A percentile compares a stretch with the other conserved stretches of the same genome.
phyloP scores from a whole-genome alignment of 179 eudicot genomes.

The Heliamphora pulchella region DNA sequence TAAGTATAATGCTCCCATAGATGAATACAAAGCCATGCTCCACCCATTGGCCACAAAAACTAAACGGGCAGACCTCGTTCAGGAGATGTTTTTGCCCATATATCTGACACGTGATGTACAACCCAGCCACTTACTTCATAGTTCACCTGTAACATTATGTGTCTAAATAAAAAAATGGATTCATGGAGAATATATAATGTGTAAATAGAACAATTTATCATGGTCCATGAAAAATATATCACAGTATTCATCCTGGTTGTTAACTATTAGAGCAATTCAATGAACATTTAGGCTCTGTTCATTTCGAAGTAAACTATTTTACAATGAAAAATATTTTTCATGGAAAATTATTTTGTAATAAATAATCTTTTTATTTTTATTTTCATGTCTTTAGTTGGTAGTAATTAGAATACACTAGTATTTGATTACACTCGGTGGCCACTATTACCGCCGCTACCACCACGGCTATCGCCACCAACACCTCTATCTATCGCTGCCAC shows the following conservation, averaged over 20 bases:
- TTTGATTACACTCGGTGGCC: no score
- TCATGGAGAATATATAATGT: background rate
- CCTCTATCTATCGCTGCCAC: no score
- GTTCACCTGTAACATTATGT: conserved; percentile 38
- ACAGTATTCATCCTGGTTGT: background rate
- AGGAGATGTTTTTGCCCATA: conserved; percentile 82
- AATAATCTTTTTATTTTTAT: no score
- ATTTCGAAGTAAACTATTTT: no score
- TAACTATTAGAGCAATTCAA: no score
- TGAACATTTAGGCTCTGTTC: no score
- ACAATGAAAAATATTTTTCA: no score
- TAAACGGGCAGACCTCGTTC: conserved; percentile 43
- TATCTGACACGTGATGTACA: conserved; percentile 61
- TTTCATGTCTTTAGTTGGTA: no score
- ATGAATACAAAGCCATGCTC: conserved; percentile 91
- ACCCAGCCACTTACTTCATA: conserved; percentile 81
- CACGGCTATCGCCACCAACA: no score
- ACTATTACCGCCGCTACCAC: no score
- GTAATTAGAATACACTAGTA: no score
- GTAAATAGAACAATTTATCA: background rate
- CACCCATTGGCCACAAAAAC: conserved; percentile 91
- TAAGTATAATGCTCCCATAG: conserved; percentile 83
- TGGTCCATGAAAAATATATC: background rate
- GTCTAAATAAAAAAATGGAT: conserved; percentile 17
- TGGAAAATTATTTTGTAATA: no score